A percentile compares a stretch with the other conserved stretches of the same genome.
These are phyloP conservation scores for Botrytis elliptica DNA, from an alignment of 2,329 filamentous ascomycete genomes.

Conservation along the genomic window DNA sequence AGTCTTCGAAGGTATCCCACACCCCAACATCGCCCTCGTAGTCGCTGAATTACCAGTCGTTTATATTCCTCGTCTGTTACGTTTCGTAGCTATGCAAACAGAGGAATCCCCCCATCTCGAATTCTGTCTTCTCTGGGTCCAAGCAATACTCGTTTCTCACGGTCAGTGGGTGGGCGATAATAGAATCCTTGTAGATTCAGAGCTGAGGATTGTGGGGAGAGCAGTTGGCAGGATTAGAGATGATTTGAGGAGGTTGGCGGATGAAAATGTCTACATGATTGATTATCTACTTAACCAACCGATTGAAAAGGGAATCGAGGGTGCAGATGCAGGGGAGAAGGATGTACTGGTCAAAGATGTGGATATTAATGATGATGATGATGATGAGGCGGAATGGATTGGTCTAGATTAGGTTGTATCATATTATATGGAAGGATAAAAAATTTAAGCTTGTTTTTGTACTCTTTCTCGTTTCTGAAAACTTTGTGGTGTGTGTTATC, in stretches of 20 bases:
- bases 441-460: neutral
- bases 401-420: constrained; percentile 46
- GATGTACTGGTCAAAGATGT: constrained; percentile 38
- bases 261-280: constrained; percentile 86
- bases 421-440: constrained; percentile 1
- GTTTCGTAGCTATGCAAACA: constrained; percentile 83
- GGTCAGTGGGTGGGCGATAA: constrained; percentile 83
- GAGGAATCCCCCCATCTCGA: constrained; percentile 92
- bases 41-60: constrained; percentile 78
- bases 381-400: constrained; percentile 50
- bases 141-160: constrained; percentile 76
- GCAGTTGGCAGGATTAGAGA: constrained; percentile 77
- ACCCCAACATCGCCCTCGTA: constrained; percentile 71
- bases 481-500: neutral
- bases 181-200: constrained; percentile 74
- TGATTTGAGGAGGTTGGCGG: constrained; percentile 77
- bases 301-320: constrained; percentile 34
- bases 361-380: constrained; percentile 39
- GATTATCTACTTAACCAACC: constrained; percentile 71
- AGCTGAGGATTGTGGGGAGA: constrained; percentile 78
- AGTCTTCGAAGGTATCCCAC: constrained; percentile 82
- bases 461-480: neutral
- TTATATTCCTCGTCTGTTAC: constrained; percentile 80
- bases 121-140: constrained; percentile 92
- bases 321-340: constrained; percentile 40